Evolutionary conservation across 306 rosid genomes (phyloP), one percentile per base, ranked within the genome.

Genomic region (Vigna nakashimae): DNA sequence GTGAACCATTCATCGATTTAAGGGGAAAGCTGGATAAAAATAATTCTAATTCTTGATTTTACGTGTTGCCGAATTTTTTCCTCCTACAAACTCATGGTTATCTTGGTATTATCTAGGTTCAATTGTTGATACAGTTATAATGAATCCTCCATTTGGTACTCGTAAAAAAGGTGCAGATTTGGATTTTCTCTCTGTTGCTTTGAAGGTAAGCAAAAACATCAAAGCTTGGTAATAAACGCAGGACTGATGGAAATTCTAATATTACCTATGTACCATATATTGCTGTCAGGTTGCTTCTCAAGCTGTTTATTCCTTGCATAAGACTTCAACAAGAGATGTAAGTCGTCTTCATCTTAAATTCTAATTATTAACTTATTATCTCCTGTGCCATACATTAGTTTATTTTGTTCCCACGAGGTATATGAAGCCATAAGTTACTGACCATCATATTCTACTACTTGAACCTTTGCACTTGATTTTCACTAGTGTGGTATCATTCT

Each of bases 61-160:
- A 46, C 57, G 18, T 50, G 55, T 53, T 65, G 53, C 76, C 49
- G 34, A 30, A 58, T 36, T 8, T 66, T n/a, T 57, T 77, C 80
- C 24, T 45, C 36, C n/a, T 42, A 9, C 16, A 42, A 43, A 22
- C 60, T 76, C 84, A 51, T 76, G 24, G 48, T 64, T 43, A 34
- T 68, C 51, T 73, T 68, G 28, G 34, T 83, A 40, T 71, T 68
- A 34, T 65, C 32, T 80, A 95, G 99, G 96, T 50, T 85, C 75
- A 76, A n/a, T 79, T 74, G 90, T 90, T 78, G 96, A 95, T 84
- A 95, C 98, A 17, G 88, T 95, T 78, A 84, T 95, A 46, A 95
- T 92, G 97, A 95, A 95, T 81, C 97, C 99, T 51, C 99, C 98
- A 53, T 91, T 95, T 77, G 98, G 99, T 84, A 90, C 98, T 59